Evolutionary conservation across 2,329 filamentous ascomycete species (phyloP), one percentile per base, ranked within the genome.

Genomic region (Trichoderma guizhouense): DNA sequence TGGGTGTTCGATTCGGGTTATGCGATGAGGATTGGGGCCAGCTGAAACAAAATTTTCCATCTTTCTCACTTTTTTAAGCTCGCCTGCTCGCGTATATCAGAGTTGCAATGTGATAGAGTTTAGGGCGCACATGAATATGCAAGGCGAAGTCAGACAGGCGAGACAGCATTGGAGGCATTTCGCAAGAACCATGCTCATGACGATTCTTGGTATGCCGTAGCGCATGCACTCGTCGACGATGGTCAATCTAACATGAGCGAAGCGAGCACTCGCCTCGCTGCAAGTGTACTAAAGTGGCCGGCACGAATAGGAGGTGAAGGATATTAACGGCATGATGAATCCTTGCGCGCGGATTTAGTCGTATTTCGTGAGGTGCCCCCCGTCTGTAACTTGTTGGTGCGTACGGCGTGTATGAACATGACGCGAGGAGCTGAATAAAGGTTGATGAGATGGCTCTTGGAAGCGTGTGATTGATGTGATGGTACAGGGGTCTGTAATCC

Each of bases 381-480:
- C 36, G 18, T 12, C 39, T 6, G 60, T 43, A 39, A 43, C 53
- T 57, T 26, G 43, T 53, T 30, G 30, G 51, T 28, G 32, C 21
- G 63, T 26, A 26, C 36, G 58, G 55, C 15, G 24, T 18, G 55
- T n/a, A 36, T 58, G 66, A 39, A 51, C 32, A 69, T 61, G 66
- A 51, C 55, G 66, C 66, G 39, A 69, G 18, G 36, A 69, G 66
- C 66, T 69, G 39, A 61, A 69, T 53, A 58, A 69, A 69, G n/a
- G 55, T 69, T 69, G 14, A 69, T 36, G 55, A 61, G 66, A 69
- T 69, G 66, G 66, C 43, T 69, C 30, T 26, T 21, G 36, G 15
- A 69, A 69, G 55, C 39, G 66, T 69, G 66, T 69, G 66, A 69
- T 69, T 24, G 66, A 69, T 69, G 66, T 61, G 66, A 69, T 62